These are phyloP conservation scores for Sporobolomyces phaffii DNA, from an alignment of 768 basidiomycete genomes.

Conservation along the genomic window DNA sequence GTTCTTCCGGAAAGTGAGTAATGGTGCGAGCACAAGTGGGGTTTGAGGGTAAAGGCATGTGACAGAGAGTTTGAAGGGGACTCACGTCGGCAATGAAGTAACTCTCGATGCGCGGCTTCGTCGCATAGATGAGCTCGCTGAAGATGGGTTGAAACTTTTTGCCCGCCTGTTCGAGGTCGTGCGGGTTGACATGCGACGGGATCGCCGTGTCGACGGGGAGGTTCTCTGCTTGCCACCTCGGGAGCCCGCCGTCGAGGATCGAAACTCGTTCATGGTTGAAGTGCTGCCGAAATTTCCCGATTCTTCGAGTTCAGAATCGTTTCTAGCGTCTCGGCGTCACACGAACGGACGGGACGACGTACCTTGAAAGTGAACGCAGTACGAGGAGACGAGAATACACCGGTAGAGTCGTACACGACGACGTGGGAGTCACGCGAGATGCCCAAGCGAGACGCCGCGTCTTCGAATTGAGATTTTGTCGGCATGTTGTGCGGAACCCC, in stretches of 20 bases:
- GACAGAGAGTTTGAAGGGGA: not conserved
- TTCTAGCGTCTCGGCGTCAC: too few relatives aligned
- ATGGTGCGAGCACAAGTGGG: not conserved
- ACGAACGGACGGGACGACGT: too few relatives aligned
- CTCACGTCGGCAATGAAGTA: constrained; percentile 32
- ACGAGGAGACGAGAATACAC: constrained; percentile 85
- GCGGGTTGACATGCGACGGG: constrained; percentile 22
- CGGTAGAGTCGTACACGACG: constrained; percentile 81
- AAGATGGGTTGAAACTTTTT: constrained; percentile 18
- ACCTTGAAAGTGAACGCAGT: constrained; percentile 86
- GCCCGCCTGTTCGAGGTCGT: not conserved
- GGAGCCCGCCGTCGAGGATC: constrained; percentile 81
- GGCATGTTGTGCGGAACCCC: constrained; percentile 96
- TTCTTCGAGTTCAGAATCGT: too few relatives aligned
- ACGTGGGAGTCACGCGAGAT: constrained; percentile 71
- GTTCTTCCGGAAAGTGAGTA: not conserved
- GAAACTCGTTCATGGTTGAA: constrained; percentile 83
- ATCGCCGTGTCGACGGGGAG: constrained; percentile 1
- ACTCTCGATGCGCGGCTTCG: constrained; percentile 25
- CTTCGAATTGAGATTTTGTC: constrained; percentile 60
- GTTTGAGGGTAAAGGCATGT: not conserved
- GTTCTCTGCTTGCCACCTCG: constrained; percentile 50
- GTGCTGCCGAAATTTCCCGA: constrained; percentile 48
- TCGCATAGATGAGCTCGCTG: constrained; percentile 19
- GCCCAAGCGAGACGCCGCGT: constrained; percentile 55